These are phyloP conservation scores for Nannochloropsis oceanica DNA, from an alignment of 108 stramenopile genomes.

Conservation along the genomic window DNA sequence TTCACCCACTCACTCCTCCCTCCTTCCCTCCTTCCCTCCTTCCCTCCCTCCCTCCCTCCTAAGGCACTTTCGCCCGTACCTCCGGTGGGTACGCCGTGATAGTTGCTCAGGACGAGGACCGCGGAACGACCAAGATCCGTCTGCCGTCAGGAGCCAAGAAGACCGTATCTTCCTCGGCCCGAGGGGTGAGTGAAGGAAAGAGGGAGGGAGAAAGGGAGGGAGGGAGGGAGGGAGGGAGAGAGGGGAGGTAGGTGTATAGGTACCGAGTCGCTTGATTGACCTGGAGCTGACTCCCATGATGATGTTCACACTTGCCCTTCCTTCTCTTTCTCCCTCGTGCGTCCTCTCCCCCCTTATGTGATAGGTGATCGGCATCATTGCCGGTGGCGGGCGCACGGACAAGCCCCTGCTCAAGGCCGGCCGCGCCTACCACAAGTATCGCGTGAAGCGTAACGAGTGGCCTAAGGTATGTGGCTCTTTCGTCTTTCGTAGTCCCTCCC, in stretches of 20 bases:
- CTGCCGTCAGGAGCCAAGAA: conserved; percentile 98
- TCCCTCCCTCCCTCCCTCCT: too few species aligned
- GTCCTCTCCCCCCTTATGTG: too few species aligned
- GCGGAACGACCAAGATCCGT: conserved; percentile 93
- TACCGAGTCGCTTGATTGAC: too few species aligned
- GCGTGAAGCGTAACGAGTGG: conserved; percentile 99
- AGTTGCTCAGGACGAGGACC: conserved; percentile 95
- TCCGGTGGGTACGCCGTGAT: conserved; percentile 95
- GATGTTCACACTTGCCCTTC: too few species aligned
- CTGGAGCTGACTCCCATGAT: too few species aligned
- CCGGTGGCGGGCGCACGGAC: conserved; percentile 98
- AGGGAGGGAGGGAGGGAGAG: too few species aligned
- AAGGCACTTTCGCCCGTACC: conserved; percentile 70
- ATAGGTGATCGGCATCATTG: conserved; percentile 81
- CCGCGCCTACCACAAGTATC: conserved; percentile 98
- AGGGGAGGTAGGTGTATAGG: too few species aligned
- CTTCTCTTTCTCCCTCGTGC: too few species aligned
- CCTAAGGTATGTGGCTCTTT: conserved; percentile 43
- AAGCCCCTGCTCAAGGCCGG: conserved; percentile 99
- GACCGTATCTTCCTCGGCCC: conserved; percentile 72
- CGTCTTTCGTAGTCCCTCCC: too few species aligned
- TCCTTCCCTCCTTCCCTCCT: too few species aligned
- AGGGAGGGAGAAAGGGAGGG: too few species aligned
- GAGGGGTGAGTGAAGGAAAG: conserved; percentile 44
- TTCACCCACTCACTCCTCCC: too few species aligned